phyloP scores from a whole-genome alignment of 140 eudicot genomes.

The Anethum foeniculum region DNA sequence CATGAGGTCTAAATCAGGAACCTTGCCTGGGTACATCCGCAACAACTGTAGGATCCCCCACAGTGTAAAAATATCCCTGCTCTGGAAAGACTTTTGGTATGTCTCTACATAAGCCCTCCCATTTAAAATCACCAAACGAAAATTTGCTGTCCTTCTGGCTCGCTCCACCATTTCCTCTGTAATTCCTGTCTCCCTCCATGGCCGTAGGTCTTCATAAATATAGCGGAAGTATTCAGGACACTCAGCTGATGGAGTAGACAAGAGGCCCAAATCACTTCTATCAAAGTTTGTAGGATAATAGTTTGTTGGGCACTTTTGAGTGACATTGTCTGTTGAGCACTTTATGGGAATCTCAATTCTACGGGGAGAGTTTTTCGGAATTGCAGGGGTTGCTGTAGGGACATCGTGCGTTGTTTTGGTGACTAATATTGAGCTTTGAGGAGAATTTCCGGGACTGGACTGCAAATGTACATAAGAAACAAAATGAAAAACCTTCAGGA shows the following conservation, averaged over 20 bases:
- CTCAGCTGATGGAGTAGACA: slow-evolving; percentile 22
- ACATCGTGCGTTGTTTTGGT: slow-evolving; percentile 14
- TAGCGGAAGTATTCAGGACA: slow-evolving; percentile 68
- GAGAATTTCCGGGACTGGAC: slow-evolving; percentile 26
- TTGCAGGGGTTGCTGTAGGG: slow-evolving; percentile 3
- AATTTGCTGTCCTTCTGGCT: slow-evolving; percentile 52
- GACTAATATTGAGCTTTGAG: slow-evolving; percentile 15
- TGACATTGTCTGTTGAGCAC: slow-evolving; percentile 16
- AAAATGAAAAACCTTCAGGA: neutral
- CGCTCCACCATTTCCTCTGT: slow-evolving; percentile 54
- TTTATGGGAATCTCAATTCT: slow-evolving; percentile 9
- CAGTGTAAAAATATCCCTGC: slow-evolving; percentile 52
- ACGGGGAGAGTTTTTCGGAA: neutral
- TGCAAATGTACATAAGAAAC: slow-evolving; percentile 3
- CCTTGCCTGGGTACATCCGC: slow-evolving; percentile 59
- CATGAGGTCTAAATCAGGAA: slow-evolving; percentile 72
- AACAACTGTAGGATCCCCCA: slow-evolving; percentile 71
- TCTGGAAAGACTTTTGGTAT: slow-evolving; percentile 48
- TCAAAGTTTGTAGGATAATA: slow-evolving; percentile 39
- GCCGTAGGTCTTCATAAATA: slow-evolving; percentile 61
- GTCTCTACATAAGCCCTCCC: slow-evolving; percentile 57
- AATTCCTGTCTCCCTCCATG: slow-evolving; percentile 58
- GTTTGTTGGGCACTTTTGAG: slow-evolving; percentile 39
- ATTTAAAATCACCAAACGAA: slow-evolving; percentile 44
- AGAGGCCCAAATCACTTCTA: slow-evolving; percentile 18